These are phyloP conservation scores for Wickerhamomyces xylosicus DNA, from an alignment of 805 yeast species.

Conservation along the genomic window DNA sequence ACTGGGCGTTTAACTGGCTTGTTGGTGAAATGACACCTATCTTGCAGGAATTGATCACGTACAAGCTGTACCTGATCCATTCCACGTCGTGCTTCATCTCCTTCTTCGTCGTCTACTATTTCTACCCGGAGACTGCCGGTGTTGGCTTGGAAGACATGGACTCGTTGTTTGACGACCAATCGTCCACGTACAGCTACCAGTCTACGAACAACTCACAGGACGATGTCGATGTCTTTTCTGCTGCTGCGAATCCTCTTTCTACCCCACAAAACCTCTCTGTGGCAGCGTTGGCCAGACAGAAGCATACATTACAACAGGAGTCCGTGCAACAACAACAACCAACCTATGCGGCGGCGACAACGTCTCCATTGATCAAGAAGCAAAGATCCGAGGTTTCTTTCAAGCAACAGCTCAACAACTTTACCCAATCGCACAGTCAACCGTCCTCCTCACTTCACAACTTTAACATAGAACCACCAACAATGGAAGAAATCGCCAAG, in stretches of 20 bases:
- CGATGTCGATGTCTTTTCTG: background rate
- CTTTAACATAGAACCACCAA: constrained; percentile 26
- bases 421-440: constrained; percentile 4
- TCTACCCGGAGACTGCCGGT: constrained; percentile 89
- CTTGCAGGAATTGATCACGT: constrained; percentile 61
- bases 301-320: constrained; percentile 14
- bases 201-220: constrained; percentile 4
- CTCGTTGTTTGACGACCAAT: constrained; percentile 68
- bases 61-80: constrained; percentile 78
- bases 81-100: constrained; percentile 70
- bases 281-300: constrained; percentile 35
- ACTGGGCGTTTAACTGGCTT: constrained; percentile 87
- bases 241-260: background rate
- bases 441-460: constrained; percentile 5
- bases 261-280: constrained; percentile 19
- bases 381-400: constrained; percentile 17
- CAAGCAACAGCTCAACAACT: constrained; percentile 13
- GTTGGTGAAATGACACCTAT: constrained; percentile 92
- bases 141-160: constrained; percentile 88
- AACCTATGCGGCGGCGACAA: background rate
- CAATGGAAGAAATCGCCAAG: constrained; percentile 25
- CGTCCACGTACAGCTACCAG: constrained; percentile 17
- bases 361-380: constrained; percentile 8
- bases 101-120: constrained; percentile 56
- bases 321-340: constrained; percentile 17